Evolutionary conservation across 768 basidiomycete species (phyloP).

Genomic region (Steccherinum ochraceum): DNA sequence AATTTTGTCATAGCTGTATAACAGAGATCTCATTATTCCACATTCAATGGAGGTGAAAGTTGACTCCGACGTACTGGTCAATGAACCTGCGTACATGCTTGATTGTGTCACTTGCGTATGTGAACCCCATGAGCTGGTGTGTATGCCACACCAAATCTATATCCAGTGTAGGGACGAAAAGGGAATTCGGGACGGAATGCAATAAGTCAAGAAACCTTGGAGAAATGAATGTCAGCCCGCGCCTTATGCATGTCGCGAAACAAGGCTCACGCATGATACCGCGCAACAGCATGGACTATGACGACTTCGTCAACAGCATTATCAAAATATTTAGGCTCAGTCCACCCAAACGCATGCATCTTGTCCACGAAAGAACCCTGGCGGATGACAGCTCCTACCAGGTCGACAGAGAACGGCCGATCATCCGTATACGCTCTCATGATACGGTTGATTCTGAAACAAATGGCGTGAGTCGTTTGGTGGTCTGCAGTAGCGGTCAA

Average conservation of each 20-base stretch:
- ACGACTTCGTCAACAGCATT: conserved; percentile 31
- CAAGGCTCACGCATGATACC: conserved; percentile 50
- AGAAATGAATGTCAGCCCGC: too few species aligned
- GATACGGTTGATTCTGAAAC: conserved; percentile 35
- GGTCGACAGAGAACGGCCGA: conserved; percentile 48
- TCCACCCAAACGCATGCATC: conserved; percentile 49
- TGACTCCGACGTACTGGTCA: conserved; percentile 54
- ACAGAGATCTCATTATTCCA: neutral
- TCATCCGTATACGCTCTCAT: conserved; percentile 46
- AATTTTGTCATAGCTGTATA: conserved; percentile 41
- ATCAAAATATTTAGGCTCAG: conserved; percentile 35
- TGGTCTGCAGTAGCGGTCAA: too few species aligned
- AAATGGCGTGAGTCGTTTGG: too few species aligned
- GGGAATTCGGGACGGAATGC: conserved; percentile 32
- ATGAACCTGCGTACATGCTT: conserved; percentile 38
- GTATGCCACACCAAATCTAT: conserved; percentile 79
- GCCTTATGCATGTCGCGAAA: too few species aligned
- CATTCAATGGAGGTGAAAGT: neutral
- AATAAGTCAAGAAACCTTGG: conserved; percentile 57
- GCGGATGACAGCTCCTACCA: conserved; percentile 53
- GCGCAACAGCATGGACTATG: conserved; percentile 41
- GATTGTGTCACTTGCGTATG: conserved; percentile 41
- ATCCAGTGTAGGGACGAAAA: conserved; percentile 61
- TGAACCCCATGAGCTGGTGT: conserved; percentile 48
- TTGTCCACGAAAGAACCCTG: conserved; percentile 51